Evolutionary conservation across 495 filamentous ascomycete species (phyloP), one percentile per base, ranked within the genome.

Genomic region (Letharia columbiana): DNA sequence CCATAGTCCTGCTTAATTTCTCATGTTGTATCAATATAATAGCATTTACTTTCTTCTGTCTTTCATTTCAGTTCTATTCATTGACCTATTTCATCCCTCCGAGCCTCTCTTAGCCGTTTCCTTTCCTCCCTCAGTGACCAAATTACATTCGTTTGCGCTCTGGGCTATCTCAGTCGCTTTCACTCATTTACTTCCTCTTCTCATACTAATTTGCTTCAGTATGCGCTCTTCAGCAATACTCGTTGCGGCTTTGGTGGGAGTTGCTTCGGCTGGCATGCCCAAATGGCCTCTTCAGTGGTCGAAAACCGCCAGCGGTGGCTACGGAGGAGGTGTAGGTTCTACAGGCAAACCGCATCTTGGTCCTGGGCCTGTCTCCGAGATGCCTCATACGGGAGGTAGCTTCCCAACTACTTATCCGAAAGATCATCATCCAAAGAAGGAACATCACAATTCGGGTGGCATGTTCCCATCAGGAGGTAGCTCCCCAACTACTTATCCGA

Each of bases 141-240:
- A 54, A 49, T 42, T 31, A 59, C 67, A 65, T 31, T 68, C 67
- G 58, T 65, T 68, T 56, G 35, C 23, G 49, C 63, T 57, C 28
- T 57, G 35, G 8, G 20, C 31, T 61, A 4, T 13, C 17, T 42
- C 35, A 37, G 11, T 65, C 33, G 31, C 47, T 49, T 66, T 35
- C 54, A 47, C 60, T 56, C 28, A 5, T 56, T 61, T 13, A 44
- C 9, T 23, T 56, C 44, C 45, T 39, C 40, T 65, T 31, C 40
- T 37, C 28, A 7, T 60, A 52, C 6, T 4, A 41, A 28, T 15
- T 15, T 18, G n/a, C 20, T 45, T 63, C 63, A 56, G 37, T 41
- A 68, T 68, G 67, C 67, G 63, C 52, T 61, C 62, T 23, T 68
- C 67, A 58, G 23, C 57, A 41, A 35, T 66, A 42, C 11, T 68